Conservation (phyloP, 2,329 filamentous ascomycete genomes). For the Claviceps fusiformis region DNA sequence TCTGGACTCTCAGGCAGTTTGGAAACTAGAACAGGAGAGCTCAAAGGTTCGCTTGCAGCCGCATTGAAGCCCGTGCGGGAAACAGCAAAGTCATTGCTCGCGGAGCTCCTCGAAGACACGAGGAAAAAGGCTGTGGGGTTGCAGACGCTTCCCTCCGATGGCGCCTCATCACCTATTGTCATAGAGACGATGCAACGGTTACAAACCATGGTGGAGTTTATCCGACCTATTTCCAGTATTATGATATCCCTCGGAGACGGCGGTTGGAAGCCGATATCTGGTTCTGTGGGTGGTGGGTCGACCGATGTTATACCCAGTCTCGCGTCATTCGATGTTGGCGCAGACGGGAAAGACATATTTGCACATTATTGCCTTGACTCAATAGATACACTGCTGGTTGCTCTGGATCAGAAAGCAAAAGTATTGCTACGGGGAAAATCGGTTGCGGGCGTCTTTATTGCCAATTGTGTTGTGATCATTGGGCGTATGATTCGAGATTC, state of each 20-base stretch:
- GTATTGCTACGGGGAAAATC: conserved; percentile 63
- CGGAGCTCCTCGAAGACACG: conserved; percentile 73
- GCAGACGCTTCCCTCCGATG: conserved; percentile 61
- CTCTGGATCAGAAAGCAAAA: conserved; percentile 63
- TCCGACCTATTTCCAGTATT: conserved; percentile 74
- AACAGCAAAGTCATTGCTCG: conserved; percentile 76
- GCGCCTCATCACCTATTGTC: conserved; percentile 63
- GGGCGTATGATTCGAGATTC: conserved; percentile 75
- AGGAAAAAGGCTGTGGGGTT: conserved; percentile 54
- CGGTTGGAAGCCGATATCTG: conserved; percentile 57
- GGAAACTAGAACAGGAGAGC: conserved; percentile 69
- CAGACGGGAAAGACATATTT: conserved; percentile 78
- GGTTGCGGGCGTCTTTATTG: conserved; percentile 74
- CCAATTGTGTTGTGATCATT: conserved; percentile 73
- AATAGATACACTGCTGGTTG: conserved; percentile 64
- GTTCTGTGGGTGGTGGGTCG: conserved; percentile 38
- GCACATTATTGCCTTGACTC: conserved; percentile 83
- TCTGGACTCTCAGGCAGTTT: conserved; percentile 65
- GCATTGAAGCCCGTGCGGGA: conserved; percentile 82
- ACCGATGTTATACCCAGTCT: conserved; percentile 56
- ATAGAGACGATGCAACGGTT: conserved; percentile 76
- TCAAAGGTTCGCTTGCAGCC: conserved; percentile 71
- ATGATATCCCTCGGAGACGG: conserved; percentile 87
- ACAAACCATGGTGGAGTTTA: conserved; percentile 75
- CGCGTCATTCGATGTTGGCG: conserved; percentile 72